Conservation (phyloP, 228 moss, liverwort and hornwort genomes). For the Sphagnum fallax region DNA sequence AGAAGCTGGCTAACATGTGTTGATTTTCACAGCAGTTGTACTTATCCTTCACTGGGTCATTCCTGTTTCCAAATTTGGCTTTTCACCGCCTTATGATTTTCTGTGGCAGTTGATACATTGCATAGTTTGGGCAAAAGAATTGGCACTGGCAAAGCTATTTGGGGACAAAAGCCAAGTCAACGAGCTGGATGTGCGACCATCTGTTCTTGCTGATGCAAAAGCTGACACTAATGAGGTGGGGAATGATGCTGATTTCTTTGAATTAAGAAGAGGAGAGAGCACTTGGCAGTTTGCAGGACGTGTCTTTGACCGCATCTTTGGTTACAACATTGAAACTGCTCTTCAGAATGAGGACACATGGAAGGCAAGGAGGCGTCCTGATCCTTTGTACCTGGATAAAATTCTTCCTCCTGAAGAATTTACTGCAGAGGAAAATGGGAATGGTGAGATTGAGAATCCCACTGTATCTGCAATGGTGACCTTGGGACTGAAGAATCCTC, state of each 20-base stretch:
- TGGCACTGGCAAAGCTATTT: slow-evolving; percentile 83
- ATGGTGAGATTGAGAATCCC: slow-evolving; percentile 22
- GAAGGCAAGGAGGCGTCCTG: slow-evolving; percentile 81
- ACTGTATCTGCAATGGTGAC: slow-evolving; percentile 53
- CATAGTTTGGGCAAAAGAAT: slow-evolving; percentile 98
- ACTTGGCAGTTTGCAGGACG: slow-evolving; percentile 58
- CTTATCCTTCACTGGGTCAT: no score
- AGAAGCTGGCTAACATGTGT: no score
- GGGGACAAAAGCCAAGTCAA: slow-evolving; percentile 84
- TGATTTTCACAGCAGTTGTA: no score
- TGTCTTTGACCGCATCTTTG: slow-evolving; percentile 90
- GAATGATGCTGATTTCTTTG: slow-evolving; percentile 69
- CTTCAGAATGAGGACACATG: slow-evolving; percentile 94
- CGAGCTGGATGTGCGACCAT: slow-evolving; percentile 74
- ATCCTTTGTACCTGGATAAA: slow-evolving; percentile 76
- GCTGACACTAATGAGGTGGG: slow-evolving; percentile 51
- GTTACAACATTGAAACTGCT: slow-evolving; percentile 81
- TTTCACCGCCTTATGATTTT: background rate
- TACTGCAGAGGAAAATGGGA: slow-evolving; percentile 17
- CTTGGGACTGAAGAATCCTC: slow-evolving; percentile 77
- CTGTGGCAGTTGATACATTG: slow-evolving; percentile 88
- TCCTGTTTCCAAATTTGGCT: no score
- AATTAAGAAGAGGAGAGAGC: slow-evolving; percentile 60
- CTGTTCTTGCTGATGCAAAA: slow-evolving; percentile 38
- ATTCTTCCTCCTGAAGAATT: slow-evolving; percentile 32